These are phyloP conservation scores for Emmonsiellopsis sp. DNA, from an alignment of 2,329 filamentous ascomycete species.

Conservation along the genomic window DNA sequence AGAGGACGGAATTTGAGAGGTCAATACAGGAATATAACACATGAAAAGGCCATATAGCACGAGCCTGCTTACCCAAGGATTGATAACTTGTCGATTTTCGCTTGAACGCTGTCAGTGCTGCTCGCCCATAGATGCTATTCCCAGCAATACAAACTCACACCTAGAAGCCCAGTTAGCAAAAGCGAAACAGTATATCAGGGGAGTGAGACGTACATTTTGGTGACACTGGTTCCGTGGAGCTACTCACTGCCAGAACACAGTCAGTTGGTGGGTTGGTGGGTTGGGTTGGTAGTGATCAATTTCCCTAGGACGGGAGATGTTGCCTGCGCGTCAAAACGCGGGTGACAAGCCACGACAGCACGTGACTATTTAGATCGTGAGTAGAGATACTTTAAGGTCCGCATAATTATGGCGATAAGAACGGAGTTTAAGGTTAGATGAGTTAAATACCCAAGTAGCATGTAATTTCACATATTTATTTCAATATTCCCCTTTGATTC, in stretches of 20 bases:
- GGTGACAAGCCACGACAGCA: neutral
- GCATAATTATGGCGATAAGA: neutral
- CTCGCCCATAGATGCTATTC: too few relatives aligned
- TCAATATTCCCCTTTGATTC: too few relatives aligned
- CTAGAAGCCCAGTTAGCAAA: conserved; percentile 5
- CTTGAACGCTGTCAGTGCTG: conserved; percentile 30
- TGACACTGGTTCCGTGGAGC: neutral
- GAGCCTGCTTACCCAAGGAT: conserved; percentile 56
- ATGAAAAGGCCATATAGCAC: neutral
- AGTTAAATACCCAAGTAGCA: too few relatives aligned
- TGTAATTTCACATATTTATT: too few relatives aligned
- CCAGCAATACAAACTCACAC: conserved; percentile 8
- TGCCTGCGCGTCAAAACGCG: conserved; percentile 1
- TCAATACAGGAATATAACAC: too few relatives aligned
- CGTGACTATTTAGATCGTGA: neutral
- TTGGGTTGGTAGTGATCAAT: neutral
- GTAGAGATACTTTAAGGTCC: too few relatives aligned
- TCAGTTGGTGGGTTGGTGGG: neutral
- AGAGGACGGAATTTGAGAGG: neutral
- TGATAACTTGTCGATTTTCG: conserved; percentile 80
- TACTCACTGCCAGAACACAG: neutral
- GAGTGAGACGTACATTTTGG: conserved; percentile 9
- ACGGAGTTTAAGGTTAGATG: neutral
- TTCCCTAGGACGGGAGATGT: neutral
- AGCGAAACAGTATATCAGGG: neutral